Evolutionary conservation across 176 grass and related monocot genomes (phyloP), one percentile per base, ranked within the genome.

Genomic region (Elaeis guineensis): DNA sequence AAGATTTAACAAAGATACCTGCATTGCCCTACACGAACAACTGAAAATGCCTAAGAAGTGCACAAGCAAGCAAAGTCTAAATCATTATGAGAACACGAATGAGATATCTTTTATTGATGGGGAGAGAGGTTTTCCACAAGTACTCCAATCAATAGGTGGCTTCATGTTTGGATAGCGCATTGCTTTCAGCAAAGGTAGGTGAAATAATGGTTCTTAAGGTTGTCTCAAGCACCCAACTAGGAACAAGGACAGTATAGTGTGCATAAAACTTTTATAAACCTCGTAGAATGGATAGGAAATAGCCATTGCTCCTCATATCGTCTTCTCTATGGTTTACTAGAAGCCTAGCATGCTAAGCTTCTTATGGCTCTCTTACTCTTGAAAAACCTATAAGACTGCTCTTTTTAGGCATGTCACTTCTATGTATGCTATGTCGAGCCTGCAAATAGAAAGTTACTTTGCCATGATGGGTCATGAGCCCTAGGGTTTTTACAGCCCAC

Each of bases 151-250:
- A 51, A 78, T 57, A 26, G 59, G 26, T 32, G 70, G 49, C 26
- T 54, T 61, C 35, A 75, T 75, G 50, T 69, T 69, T 55, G 55
- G 75, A 77, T 77, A 57, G 60, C 51, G 76, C 59, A 78, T 78
- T 52, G 69, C 76, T 78, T 72, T 78, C 76, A 71, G 50, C 55
- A 19, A 78, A 58, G 76, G 59, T 78, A 65, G 67, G 76, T 78
- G 67, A 57, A 49, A 26, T 44, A 50, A 59, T 71, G 76, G 53
- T 59, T 72, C 71, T 70, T 54, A 29, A 67, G 57, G 22, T 58
- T 71, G 20, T 35, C 18, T n/a, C 76, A 65, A 32, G 60, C 55
- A 65, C 59, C 52, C 32, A 51, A 19, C 35, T 14, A 44, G 35
- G 35, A 72, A 58, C 51, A 32, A 51, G 25, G 54, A 2, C 20